phyloP scores from a whole-genome alignment of 1,139 yeast species.

The Hanseniaspora sp. region DNA sequence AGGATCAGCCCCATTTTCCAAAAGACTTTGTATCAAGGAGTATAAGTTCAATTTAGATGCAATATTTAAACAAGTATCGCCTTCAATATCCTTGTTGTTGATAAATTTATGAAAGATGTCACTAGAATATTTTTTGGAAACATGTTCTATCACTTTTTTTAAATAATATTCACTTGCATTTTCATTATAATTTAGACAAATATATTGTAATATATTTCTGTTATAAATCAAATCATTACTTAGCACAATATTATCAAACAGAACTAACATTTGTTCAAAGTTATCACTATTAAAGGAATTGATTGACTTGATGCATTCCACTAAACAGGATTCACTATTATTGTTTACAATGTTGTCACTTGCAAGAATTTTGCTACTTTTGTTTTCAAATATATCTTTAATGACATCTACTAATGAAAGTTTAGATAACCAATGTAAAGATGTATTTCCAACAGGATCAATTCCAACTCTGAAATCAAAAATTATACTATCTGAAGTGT shows the following conservation, averaged over 20 bases:
- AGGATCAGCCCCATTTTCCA: constrained; percentile 82
- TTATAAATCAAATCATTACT: constrained; percentile 57
- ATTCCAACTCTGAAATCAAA: constrained; percentile 70
- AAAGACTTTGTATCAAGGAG: constrained; percentile 65
- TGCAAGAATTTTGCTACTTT: constrained; percentile 26
- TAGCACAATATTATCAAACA: constrained; percentile 45
- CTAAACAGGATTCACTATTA: constrained; percentile 80
- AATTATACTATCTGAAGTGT: constrained; percentile 20
- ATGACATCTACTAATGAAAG: constrained; percentile 70
- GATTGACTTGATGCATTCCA: constrained; percentile 79
- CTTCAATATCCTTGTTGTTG: constrained; percentile 69
- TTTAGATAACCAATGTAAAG: constrained; percentile 93
- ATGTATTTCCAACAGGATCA: constrained; percentile 87
- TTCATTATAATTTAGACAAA: constrained; percentile 66
- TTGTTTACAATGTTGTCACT: constrained; percentile 51
- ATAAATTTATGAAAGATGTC: constrained; percentile 44
- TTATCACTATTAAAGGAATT: constrained; percentile 69
- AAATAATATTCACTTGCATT: constrained; percentile 66
- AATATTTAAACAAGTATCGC: constrained; percentile 79
- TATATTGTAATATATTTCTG: constrained; percentile 85
- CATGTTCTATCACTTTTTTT: constrained; percentile 69
- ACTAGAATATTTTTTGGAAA: constrained; percentile 35
- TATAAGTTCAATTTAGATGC: constrained; percentile 83
- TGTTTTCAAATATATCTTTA: constrained; percentile 58
- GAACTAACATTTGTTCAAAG: constrained; percentile 60